A percentile compares a stretch with the other conserved stretches of the same genome.
Evolutionary conservation across 257 asterid genomes (phyloP).

Genomic region (Solanum peruvianum): DNA sequence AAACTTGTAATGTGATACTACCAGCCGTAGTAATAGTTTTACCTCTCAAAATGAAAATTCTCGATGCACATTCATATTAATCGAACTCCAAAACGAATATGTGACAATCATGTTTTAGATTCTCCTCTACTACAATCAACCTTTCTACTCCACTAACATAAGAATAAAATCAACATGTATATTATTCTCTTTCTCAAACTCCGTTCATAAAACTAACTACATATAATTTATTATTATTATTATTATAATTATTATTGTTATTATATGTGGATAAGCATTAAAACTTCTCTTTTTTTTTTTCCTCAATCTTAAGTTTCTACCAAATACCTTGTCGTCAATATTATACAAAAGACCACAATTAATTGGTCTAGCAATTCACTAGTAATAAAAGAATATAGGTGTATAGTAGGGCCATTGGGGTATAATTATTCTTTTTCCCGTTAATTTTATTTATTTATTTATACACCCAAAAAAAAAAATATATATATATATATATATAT

Average conservation of each 20-base stretch:
- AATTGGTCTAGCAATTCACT: not conserved
- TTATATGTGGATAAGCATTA: not conserved
- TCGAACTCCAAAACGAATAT: not conserved
- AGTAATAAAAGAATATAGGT: not conserved
- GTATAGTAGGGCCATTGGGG: not conserved
- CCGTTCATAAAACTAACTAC: not conserved
- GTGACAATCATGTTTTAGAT: not conserved
- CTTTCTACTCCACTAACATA: not conserved
- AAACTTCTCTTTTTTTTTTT: not conserved
- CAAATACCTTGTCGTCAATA: not conserved
- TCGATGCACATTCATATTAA: fast-evolving
- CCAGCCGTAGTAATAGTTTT: fast-evolving
- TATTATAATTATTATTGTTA: not conserved
- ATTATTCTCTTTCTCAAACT: not conserved
- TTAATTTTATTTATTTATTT: not conserved
- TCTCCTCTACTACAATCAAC: not conserved
- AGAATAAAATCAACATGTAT: fast-evolving
- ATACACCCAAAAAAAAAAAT: not conserved
- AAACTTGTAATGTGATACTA: not conserved
- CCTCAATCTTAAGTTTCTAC: not conserved
- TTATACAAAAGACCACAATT: not conserved
- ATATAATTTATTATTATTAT: not conserved
- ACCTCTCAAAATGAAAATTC: not conserved
- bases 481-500: not conserved
- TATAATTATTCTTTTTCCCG: not conserved